Base-by-base conservation (phyloP, 176 grass and related monocot species). In the Echinochloa phyllopogon region DNA sequence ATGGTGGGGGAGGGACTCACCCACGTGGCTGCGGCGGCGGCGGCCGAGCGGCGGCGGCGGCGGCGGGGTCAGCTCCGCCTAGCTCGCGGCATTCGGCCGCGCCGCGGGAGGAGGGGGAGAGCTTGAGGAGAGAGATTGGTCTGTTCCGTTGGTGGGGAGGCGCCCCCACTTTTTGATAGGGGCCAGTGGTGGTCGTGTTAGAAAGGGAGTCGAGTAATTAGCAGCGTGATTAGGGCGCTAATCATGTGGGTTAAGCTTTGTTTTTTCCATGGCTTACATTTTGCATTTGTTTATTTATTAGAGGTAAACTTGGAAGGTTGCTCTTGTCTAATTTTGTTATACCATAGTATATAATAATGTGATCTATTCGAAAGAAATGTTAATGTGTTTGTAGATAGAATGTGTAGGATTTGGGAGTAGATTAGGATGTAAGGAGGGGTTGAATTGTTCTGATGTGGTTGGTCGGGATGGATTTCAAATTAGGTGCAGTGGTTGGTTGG, bases 131-230 rank as follows among this genome's bases (percentile, higher is more conserved):
- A 36, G 70, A 36, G 70, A 18, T 1, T 3, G n/a, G 49, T 43
- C 67, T 36, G 86, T 56, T 65, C 80, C 60, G 87, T 59, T 79
- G 87, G 87, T 88, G 87, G 67, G 87, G 70, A 65, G 48, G 77
- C 77, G 59, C 59, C 67, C 38, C 75, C 50, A 79, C 60, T 47
- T 38, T 68, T 75, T 51, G 76, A 52, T 69, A 23, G 61, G 61
- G 11, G 53, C 68, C 3, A 71, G 3, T 25, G 10, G 39, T n/a
- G 14, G 73, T 2, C 38, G 39, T 20, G 29, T 9, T 41, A 37
- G 50, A 62, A 57, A 87, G 58, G 70, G 55, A 38, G 47, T 63
- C 44, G 2, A 27, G 68, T 66, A 6, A 59, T 72, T 71, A 44
- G 66, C 33, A 42, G 2, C 76, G 72, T 38, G 50, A 76, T 85